phyloP scores from a whole-genome alignment of 345 rosid species.

The Kandelia obovata region DNA sequence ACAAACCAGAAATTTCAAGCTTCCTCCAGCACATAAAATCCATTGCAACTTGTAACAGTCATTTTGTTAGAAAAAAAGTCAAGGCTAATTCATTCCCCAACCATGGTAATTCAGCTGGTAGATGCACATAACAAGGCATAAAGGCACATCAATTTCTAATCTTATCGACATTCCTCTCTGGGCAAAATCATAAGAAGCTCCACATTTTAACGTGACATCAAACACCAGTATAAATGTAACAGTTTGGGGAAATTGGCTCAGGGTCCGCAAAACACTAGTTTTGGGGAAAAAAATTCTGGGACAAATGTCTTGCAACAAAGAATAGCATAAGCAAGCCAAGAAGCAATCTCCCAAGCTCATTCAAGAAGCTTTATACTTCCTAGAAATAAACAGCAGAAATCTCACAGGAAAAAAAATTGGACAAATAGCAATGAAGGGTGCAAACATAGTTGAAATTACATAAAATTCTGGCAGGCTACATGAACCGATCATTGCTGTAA shows the following conservation, averaged over 20 bases:
- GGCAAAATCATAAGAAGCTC: not conserved
- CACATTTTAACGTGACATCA: not conserved
- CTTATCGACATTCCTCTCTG: not conserved
- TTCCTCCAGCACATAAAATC: no score
- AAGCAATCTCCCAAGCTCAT: not conserved
- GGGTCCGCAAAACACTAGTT: not conserved
- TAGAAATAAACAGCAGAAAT: not conserved
- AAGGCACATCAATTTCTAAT: not conserved
- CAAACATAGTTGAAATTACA: not conserved
- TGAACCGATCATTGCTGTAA: not conserved
- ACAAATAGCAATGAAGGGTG: not conserved
- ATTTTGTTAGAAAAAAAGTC: no score
- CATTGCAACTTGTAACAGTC: no score
- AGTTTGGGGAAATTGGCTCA: not conserved
- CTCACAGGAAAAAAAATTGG: not conserved
- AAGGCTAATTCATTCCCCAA: no score
- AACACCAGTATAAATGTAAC: conserved; percentile 2
- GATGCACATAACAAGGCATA: not conserved
- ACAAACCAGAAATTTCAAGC: no score
- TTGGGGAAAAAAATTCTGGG: not conserved
- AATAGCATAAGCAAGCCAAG: not conserved
- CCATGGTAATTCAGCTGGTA: no score
- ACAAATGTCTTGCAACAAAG: not conserved
- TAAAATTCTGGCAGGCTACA: not conserved
- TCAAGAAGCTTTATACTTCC: not conserved